Conservation (phyloP, 2,329 filamentous ascomycete species). For the Metarhizium anisopliae region DNA sequence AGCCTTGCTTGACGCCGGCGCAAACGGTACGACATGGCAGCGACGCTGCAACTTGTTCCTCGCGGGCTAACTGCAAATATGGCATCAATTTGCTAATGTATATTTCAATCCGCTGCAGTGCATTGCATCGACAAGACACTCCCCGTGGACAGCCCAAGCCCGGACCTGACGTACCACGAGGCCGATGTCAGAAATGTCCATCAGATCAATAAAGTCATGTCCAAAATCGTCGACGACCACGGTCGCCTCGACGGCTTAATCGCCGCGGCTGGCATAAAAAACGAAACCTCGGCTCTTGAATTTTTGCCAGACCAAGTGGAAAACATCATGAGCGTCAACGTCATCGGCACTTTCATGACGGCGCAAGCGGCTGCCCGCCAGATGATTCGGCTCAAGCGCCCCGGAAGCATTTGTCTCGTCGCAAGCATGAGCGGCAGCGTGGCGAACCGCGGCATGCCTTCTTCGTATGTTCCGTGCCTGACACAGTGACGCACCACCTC, state of each 20-base stretch:
- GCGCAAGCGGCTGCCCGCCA: conserved; percentile 40
- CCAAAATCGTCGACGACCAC: conserved; percentile 48
- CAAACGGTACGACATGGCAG: conserved; percentile 49
- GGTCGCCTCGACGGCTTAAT: conserved; percentile 58
- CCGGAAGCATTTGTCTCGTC: conserved; percentile 48
- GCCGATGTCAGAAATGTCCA: conserved; percentile 53
- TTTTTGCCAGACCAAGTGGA: conserved; percentile 49
- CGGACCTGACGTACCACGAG: too few species aligned
- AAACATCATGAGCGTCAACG: conserved; percentile 61
- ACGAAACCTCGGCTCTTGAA: conserved; percentile 58
- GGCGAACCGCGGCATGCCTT: conserved; percentile 45
- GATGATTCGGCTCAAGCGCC: conserved; percentile 40
- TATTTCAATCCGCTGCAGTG: too few species aligned
- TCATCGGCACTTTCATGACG: conserved; percentile 39
- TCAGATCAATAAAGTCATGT: conserved; percentile 47
- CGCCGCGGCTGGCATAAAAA: conserved; percentile 61
- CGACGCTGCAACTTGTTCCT: too few species aligned
- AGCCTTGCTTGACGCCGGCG: conserved; percentile 65
- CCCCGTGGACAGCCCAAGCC: too few species aligned
- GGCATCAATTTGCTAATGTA: too few species aligned
- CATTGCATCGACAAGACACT: too few species aligned
- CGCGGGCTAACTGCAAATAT: too few species aligned
- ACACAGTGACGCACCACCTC: too few species aligned
- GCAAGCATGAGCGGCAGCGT: conserved; percentile 47
- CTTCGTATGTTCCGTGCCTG: too few species aligned